Evolutionary conservation across 2,329 filamentous ascomycete genomes (phyloP), one percentile per base, ranked within the genome.

Genomic region (Aspergillus ustus): DNA sequence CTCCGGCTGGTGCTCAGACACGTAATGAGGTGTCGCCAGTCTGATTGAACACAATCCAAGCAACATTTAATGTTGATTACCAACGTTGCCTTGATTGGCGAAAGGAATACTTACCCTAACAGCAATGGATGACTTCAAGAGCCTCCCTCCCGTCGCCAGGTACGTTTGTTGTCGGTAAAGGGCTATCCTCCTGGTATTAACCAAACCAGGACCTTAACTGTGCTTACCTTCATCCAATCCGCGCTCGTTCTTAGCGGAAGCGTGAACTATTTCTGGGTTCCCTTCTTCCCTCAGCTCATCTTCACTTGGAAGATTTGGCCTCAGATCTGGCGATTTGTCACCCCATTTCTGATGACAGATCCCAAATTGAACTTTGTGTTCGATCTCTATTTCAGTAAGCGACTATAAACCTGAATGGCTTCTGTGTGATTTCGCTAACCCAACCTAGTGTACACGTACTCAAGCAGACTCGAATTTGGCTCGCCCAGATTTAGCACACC

Each of bases 401-500:
- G 63, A 61, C 64, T 61, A 63, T 43, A 57, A 60, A 34, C 15
- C 34, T 63, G 62, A 61, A 63, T 25, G 50, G 58, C 25, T 25
- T 37, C 40, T 44, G 62, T 68, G 63, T 69, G 60, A 59, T 59
- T 52, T 52, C 66, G 68, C 76, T 79, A 72, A 80, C 64, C 59
- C 66, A 15, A 57, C 63, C 52, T 53, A 87, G 82, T 95, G 67
- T 97, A 89, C 80, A 89, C 85, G 66, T 96, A 95, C 79, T 81
- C 90, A 69, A 90, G 86, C 73, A 85, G 88, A 67, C 81, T 96
- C 53, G 93, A 97, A 81, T 84, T 79, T 46, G 84, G 85, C 66
- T 91, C 90, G 64, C 79, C 89, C 57, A 87, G 91, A 62, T 94
- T 97, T 75, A 79, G 83, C 46, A 84, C 85, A 67, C 90, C 90